phyloP scores from a whole-genome alignment of 2,329 filamentous ascomycete species.

The Arachnomyces sp. region DNA sequence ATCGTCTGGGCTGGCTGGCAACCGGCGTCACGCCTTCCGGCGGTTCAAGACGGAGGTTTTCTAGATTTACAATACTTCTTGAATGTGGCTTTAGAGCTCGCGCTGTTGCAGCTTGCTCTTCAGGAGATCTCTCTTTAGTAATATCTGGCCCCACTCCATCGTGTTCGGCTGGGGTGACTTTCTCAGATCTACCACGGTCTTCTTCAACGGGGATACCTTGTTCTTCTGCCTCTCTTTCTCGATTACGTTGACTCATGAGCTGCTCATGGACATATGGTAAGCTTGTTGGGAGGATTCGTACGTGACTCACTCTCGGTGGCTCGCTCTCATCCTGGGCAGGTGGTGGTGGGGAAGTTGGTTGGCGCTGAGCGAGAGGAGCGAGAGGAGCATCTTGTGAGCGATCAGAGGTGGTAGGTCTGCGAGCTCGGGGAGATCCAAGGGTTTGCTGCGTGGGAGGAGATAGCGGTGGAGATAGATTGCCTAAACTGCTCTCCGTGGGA shows the following conservation, averaged over 20 bases:
- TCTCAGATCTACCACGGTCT: slow-evolving; percentile 1
- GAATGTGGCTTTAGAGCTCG: slow-evolving; percentile 80
- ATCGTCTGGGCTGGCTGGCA: slow-evolving; percentile 47
- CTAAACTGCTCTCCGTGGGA: slow-evolving; percentile 28
- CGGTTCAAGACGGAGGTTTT: slow-evolving; percentile 50
- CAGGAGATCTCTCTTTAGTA: slow-evolving; percentile 37
- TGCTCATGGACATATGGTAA: slow-evolving; percentile 84
- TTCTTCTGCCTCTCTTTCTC: slow-evolving; percentile 32
- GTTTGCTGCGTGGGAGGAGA: slow-evolving; percentile 24
- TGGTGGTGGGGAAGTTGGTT: not conserved
- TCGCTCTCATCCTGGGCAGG: slow-evolving; percentile 1
- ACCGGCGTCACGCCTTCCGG: slow-evolving; percentile 49
- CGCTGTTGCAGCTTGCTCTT: slow-evolving; percentile 73
- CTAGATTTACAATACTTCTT: slow-evolving; percentile 59
- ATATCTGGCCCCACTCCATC: slow-evolving; percentile 12
- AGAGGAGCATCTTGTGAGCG: slow-evolving; percentile 15
- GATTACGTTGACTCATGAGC: slow-evolving; percentile 59
- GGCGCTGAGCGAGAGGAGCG: slow-evolving; percentile 15
- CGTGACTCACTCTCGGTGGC: slow-evolving; percentile 60
- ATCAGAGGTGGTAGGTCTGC: slow-evolving; percentile 11
- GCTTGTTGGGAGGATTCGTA: slow-evolving; percentile 85
- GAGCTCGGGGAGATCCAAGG: slow-evolving; percentile 14
- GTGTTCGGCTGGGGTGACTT: slow-evolving; percentile 14
- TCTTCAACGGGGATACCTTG: slow-evolving; percentile 18
- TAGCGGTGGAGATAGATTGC: slow-evolving; percentile 12